Conservation (phyloP, 2,329 filamentous ascomycete genomes). For the Neofusicoccum cordaticola region DNA sequence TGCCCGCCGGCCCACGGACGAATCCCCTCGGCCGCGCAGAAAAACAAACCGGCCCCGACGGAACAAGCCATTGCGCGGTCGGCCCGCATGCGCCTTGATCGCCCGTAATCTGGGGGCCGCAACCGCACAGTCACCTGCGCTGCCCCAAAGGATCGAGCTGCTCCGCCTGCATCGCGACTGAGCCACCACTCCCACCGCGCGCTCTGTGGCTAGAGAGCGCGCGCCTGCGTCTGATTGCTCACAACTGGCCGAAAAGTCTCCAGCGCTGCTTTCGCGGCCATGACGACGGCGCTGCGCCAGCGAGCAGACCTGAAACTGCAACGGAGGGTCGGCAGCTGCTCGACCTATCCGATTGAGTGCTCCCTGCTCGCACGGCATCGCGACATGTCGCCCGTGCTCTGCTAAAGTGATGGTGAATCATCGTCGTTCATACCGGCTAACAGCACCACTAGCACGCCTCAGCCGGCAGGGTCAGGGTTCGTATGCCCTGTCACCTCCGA, state of each 20-base stretch:
- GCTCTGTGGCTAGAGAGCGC: constrained; percentile 3
- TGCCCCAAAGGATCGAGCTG: constrained; percentile 11
- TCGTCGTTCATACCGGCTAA: background rate
- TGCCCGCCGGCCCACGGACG: background rate
- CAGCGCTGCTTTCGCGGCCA: background rate
- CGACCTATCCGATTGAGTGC: background rate
- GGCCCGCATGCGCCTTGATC: constrained; percentile 8
- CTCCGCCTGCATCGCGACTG: constrained; percentile 1
- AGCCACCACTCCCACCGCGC: background rate
- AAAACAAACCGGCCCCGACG: background rate
- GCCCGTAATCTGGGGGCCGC: constrained; percentile 8
- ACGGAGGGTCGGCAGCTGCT: background rate
- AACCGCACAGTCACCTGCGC: background rate
- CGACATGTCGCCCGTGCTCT: background rate
- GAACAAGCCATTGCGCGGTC: constrained; percentile 10
- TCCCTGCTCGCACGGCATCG: no score
- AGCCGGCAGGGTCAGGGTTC: constrained; percentile 2
- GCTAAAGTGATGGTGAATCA: background rate
- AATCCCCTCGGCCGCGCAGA: constrained; percentile 1
- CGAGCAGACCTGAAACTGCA: background rate
- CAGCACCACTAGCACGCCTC: background rate
- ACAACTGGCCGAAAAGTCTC: constrained; percentile 8
- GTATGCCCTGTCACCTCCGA: background rate
- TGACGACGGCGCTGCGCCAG: no score
- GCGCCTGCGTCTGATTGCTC: background rate